Base-by-base conservation (phyloP, 2,329 filamentous ascomycete species). In the Monilinia fructicola region DNA sequence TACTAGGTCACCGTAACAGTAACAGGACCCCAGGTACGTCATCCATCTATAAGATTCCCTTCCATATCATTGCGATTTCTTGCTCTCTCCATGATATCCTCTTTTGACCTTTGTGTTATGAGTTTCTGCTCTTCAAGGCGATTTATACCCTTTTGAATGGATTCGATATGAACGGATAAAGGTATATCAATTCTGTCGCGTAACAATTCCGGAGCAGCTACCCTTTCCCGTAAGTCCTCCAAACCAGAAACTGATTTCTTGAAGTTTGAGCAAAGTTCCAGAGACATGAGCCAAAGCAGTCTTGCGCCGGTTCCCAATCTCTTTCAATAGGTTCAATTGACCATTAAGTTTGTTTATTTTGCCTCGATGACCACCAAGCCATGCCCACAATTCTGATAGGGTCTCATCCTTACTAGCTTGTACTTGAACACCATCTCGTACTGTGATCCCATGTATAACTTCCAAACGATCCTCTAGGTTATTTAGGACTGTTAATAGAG, bases 151-250 rank as follows among this genome's bases (percentile, higher is more conserved):
- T 86, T 80, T 67, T 90, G 83, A 69, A 95, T 92, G 66, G 87
- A 88, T 71, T 92, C 87, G 52, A 95, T 87, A 74, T 95, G 90
- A 53, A 92, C 87, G 61, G 84, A 83, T 5, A 95, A 79, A 3
- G 90, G 90, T 12, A 92, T 81, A 38, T 81, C 79, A 3, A 73
- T 76, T 10, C 79, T 79, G 35, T 81, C 82, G 1, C 82, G 83
- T 14, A 87, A 73, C 12, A 89, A 76, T 70, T 87, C 87, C 0
- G 91, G 90, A 66, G 85, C 83, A 0, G 85, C 87, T 12, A 93
- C 89, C 7, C 88, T 81, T 68, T 92, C 89, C 28, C 90, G 81
- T 71, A 96, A 76, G 72, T 92, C 89, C 70, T 88, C 87, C 16
- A 96, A 79, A 54, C 87, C 87, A 2, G 86, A 84, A 84, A 71